Evolutionary conservation across 2,329 filamentous ascomycete genomes (phyloP).

Genomic region (Colletotrichum sidae): DNA sequence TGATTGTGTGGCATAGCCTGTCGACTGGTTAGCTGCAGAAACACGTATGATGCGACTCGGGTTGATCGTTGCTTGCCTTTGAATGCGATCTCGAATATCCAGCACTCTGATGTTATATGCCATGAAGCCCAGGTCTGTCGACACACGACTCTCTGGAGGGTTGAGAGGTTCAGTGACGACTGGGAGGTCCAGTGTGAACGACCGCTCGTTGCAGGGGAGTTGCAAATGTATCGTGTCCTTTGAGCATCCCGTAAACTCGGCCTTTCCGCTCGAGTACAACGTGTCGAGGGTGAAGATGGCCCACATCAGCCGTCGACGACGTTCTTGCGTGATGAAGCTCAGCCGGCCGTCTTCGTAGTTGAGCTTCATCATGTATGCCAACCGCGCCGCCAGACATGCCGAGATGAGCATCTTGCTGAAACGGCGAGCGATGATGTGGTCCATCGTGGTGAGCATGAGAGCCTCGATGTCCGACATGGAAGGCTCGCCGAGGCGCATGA

Average conservation of each 20-base stretch:
- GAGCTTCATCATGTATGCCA: slow-evolving; percentile 40
- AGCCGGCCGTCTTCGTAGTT: slow-evolving; percentile 39
- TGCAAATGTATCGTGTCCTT: slow-evolving; percentile 29
- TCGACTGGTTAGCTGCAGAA: neutral
- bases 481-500: slow-evolving; percentile 34
- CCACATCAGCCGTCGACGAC: slow-evolving; percentile 40
- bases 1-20: slow-evolving; percentile 38
- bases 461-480: slow-evolving; percentile 40
- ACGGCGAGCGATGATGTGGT: slow-evolving; percentile 38
- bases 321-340: slow-evolving; percentile 38
- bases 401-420: slow-evolving; percentile 42
- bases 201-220: slow-evolving; percentile 27
- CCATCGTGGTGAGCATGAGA: slow-evolving; percentile 39
- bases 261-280: slow-evolving; percentile 27
- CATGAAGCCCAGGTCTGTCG: slow-evolving; percentile 21
- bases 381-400: slow-evolving; percentile 31
- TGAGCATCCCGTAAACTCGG: slow-evolving; percentile 26
- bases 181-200: slow-evolving; percentile 28
- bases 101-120: slow-evolving; percentile 29
- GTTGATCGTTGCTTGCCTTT: slow-evolving; percentile 15
- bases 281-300: slow-evolving; percentile 38
- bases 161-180: slow-evolving; percentile 24
- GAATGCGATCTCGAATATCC: slow-evolving; percentile 31
- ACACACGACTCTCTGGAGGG: neutral
- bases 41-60: neutral